Evolutionary conservation across 768 basidiomycete genomes (phyloP).

Genomic region (Lactarius akahatsu): DNA sequence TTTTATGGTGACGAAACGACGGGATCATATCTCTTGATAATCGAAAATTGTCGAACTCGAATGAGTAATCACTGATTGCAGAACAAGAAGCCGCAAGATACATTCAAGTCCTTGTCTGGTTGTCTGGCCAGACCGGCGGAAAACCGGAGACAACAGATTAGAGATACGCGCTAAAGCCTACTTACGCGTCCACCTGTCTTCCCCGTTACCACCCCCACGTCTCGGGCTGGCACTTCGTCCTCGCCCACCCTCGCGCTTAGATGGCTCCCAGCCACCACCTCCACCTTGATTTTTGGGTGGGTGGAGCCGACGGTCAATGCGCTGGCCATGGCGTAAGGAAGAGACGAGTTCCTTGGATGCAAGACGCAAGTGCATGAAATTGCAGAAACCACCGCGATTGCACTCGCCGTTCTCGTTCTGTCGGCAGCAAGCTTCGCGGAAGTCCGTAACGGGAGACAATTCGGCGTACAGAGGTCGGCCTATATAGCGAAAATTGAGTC

Average conservation of each 20-base stretch:
- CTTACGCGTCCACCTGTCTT: conserved; percentile 57
- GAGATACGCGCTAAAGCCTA: conserved; percentile 21
- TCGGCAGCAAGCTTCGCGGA: conserved; percentile 96
- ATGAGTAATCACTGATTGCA: neutral
- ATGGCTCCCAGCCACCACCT: conserved; percentile 84
- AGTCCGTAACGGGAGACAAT: conserved; percentile 96
- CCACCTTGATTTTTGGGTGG: conserved; percentile 62
- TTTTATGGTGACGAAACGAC: neutral
- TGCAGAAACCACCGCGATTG: conserved; percentile 97
- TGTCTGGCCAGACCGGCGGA: neutral
- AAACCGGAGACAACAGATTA: neutral
- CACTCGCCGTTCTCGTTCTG: conserved; percentile 99
- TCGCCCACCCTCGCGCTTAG: conserved; percentile 60
- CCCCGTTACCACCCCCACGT: conserved; percentile 61
- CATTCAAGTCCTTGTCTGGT: conserved; percentile 4
- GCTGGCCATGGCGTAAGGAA: conserved; percentile 77
- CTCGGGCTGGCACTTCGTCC: conserved; percentile 77
- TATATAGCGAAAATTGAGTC: conserved; percentile 33
- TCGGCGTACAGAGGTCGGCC: conserved; percentile 96
- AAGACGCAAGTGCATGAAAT: conserved; percentile 95
- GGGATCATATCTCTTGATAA: neutral
- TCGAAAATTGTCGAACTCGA: neutral
- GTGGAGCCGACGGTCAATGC: conserved; percentile 75
- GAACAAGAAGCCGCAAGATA: conserved; percentile 1
- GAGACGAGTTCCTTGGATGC: conserved; percentile 83